phyloP scores from a whole-genome alignment of 306 rosid species.

The Lathyrus tuberosus region DNA sequence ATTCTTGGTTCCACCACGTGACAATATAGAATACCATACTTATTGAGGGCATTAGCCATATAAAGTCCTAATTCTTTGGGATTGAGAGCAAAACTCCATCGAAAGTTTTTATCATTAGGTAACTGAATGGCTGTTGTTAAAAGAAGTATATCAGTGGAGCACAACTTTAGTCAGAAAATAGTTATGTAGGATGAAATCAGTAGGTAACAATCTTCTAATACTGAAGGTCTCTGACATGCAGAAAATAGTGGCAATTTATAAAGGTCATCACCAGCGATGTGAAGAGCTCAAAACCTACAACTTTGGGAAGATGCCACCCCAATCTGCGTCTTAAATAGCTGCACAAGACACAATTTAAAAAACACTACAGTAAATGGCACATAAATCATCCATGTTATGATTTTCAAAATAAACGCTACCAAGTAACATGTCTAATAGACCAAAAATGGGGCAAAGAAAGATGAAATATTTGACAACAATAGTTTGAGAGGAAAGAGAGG shows the following conservation, averaged over 20 bases:
- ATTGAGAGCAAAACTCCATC: too few species aligned
- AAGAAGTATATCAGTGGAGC: conserved; percentile 39
- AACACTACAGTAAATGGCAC: too few species aligned
- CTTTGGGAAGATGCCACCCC: too few species aligned
- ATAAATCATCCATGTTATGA: conserved; percentile 2
- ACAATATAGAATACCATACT: conserved; percentile 53
- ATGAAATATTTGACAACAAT: conserved; percentile 17
- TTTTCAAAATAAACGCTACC: conserved; percentile 11
- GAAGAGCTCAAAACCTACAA: too few species aligned
- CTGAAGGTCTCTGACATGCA: conserved; percentile 91
- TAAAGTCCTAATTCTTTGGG: conserved; percentile 54
- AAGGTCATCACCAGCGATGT: conserved; percentile 88
- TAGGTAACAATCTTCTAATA: conserved; percentile 42
- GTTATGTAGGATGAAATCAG: conserved; percentile 33
- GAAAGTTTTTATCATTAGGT: too few species aligned
- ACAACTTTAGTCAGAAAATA: conserved; percentile 28
- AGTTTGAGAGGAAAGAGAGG: background rate
- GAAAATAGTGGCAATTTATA: conserved; percentile 87
- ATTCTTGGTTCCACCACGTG: conserved; percentile 79
- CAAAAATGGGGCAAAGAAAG: too few species aligned
- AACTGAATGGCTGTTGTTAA: conserved; percentile 36
- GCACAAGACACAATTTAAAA: too few species aligned
- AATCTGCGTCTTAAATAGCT: too few species aligned
- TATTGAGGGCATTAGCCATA: conserved; percentile 54
- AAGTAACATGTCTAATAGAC: conserved; percentile 26